Base-by-base conservation (phyloP, 2,329 filamentous ascomycete species). In the Cercospora nicotianae region DNA sequence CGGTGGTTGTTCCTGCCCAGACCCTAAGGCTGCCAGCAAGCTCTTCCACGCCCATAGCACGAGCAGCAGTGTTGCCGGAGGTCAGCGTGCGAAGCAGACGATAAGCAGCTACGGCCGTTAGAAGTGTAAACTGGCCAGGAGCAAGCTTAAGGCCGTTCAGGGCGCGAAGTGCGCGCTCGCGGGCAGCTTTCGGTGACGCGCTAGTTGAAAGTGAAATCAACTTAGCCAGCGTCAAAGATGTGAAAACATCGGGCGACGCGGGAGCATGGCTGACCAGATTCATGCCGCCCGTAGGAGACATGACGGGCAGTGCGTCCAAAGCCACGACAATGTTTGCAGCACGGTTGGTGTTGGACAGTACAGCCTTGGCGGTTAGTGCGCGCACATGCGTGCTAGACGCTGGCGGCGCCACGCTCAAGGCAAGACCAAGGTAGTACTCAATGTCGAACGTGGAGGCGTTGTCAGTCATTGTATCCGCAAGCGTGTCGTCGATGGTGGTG, bases 321-420 rank as follows among this genome's bases (percentile, higher is more conserved):
- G 87, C 86, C 3, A 83, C 79, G 23, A 82, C 78, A 57, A 89
- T 85, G 72, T 85, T 84, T 26, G 78, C 72, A 16, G 84, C 79
- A 36, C 86, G 84, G 64, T 84, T 80, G 7, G 82, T 78, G 63
- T 86, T 83, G n/a, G 84, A 82, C 31, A 89, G 82, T 2, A 89
- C 82, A 7, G 87, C 85, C 74, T 86, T 86, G 69, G 87, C 85
- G 12, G 86, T 85, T 4, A 88, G 79, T 13, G 87, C 85, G 55
- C 87, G 82, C 10, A 85, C 82, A 62, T 87, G 84, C 2, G 91
- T 90, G 23, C 88, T 87, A 1, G 93, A 96, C 12, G 91, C 91
- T 42, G 90, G 88, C 0, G 94, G 94, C 0, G 94, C 92, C 7
- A 89, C 86, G 67, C 87, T 86, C 69, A 92, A 84, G 2, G 94